Evolutionary conservation across 164 flowering plant genomes (phyloP).

Genomic region (Euptelea pleiosperma): DNA sequence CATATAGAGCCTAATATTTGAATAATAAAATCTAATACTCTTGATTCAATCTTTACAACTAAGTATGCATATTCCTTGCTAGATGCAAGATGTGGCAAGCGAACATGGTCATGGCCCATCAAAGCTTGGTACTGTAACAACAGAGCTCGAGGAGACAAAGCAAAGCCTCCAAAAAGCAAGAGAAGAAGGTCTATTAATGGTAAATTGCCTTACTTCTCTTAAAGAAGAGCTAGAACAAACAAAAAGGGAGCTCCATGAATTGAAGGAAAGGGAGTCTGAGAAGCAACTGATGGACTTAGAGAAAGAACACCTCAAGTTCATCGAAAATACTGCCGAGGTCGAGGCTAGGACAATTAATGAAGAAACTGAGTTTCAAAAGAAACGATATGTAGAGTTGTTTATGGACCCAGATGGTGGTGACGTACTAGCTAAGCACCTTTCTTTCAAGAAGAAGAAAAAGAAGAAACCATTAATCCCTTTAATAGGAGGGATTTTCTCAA

Average conservation of each 20-base stretch:
- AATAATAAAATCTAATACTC: too few species aligned
- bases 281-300: constrained; percentile 25
- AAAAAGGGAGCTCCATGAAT: constrained; percentile 44
- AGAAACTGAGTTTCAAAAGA: constrained; percentile 39
- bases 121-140: constrained; percentile 23
- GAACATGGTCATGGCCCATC: constrained; percentile 20
- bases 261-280: constrained; percentile 27
- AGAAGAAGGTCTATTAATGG: constrained; percentile 51
- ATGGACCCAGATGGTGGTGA: constrained; percentile 14
- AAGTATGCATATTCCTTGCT: too few species aligned
- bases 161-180: constrained; percentile 49
- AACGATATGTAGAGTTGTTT: constrained; percentile 54
- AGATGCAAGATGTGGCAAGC: constrained; percentile 11
- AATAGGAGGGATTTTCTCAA: constrained; percentile 41
- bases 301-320: constrained; percentile 38
- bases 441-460: constrained; percentile 22
- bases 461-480: constrained; percentile 36
- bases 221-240: constrained; percentile 57
- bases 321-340: constrained; percentile 27
- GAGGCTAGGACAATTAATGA: constrained; percentile 13
- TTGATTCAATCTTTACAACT: too few species aligned
- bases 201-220: constrained; percentile 39
- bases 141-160: constrained; percentile 66
- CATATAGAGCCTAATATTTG: too few species aligned
- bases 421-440: constrained; percentile 5